Percentiles rank a stretch among this genome's conserved stretches.
These are phyloP conservation scores for Heterobasidion occidentale DNA, from an alignment of 1,284 basidiomycete genomes.

Conservation along the genomic window DNA sequence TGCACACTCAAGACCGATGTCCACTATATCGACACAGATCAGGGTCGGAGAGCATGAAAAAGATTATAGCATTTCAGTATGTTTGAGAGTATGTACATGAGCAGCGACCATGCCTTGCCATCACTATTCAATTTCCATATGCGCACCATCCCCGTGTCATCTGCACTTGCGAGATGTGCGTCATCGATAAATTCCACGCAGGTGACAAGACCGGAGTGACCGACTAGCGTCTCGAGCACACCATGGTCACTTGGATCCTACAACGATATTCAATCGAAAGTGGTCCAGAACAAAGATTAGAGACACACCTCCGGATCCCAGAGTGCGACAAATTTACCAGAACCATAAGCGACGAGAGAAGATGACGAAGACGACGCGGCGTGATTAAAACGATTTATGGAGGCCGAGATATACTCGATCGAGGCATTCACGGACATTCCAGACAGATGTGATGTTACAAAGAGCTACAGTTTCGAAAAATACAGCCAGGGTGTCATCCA, in stretches of 20 bases:
- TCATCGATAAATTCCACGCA: conserved; percentile 58
- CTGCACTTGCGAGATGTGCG: conserved; percentile 53
- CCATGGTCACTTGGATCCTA: conserved; percentile 47
- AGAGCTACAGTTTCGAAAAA: neutral
- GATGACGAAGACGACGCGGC: conserved; percentile 46
- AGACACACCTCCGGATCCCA: conserved; percentile 60
- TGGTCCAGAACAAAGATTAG: neutral
- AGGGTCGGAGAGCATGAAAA: conserved; percentile 8
- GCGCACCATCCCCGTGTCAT: conserved; percentile 59
- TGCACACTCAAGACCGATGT: conserved; percentile 28
- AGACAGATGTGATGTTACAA: neutral
- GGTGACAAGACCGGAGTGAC: conserved; percentile 71
- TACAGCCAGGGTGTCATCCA: neutral
- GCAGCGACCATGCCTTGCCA: conserved; percentile 27
- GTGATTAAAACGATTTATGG: conserved; percentile 70
- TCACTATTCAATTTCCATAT: conserved; percentile 39
- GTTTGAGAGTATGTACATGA: conserved; percentile 10
- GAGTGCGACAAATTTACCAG: conserved; percentile 67
- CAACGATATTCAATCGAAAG: neutral
- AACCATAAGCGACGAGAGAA: conserved; percentile 70
- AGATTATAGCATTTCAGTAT: conserved; percentile 6
- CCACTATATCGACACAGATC: conserved; percentile 41
- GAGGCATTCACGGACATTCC: conserved; percentile 25
- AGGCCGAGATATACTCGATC: conserved; percentile 67
- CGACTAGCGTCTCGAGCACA: conserved; percentile 62